Base-by-base conservation (phyloP, 2,329 filamentous ascomycete genomes). In the Colletotrichum caudatum region DNA sequence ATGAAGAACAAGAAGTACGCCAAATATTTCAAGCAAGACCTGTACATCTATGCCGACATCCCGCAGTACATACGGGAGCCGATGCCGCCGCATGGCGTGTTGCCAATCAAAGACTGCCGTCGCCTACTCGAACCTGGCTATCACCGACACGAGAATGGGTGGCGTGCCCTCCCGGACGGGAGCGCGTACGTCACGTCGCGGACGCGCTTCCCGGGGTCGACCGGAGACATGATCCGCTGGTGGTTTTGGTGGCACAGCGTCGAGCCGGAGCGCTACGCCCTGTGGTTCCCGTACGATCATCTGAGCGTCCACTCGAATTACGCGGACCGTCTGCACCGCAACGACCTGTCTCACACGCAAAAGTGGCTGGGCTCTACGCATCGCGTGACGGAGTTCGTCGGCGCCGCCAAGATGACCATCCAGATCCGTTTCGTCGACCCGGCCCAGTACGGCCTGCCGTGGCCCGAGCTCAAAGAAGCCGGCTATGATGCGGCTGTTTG, bases 211-310 rank as follows among this genome's bases (percentile, higher is more conserved):
- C 69, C 69, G 2, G 59, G 54, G n/a, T 39, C 59, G 54, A 71
- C 69, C 7, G 69, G 69, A 48, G 69, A 69, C 29, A 71, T 71
- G 69, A 26, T 71, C 29, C 69, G 65, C 29, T 71, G 69, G 69
- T 71, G 69, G 69, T 71, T 71, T 18, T 71, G 69, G 69, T 71
- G 69, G 69, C 69, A 71, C 65, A 71, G 69, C 48, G 59, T 71
- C 53, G 69, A 71, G 54, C 65, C 69, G 29, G 69, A 71, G 69
- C 69, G 69, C 14, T 71, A 71, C 46, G 69, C 69, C 59, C 69
- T 71, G 29, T 71, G 69, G 69, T 69, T 69, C 1, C 69, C 69
- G 1, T 64, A 71, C 59, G 69, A 71, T 53, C 69, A 71, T 39
- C 54, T 71, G 16, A 46, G 44, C 23, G 54, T 56, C 7, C 69